Evolutionary conservation across 495 filamentous ascomycete genomes (phyloP).

Genomic region (Penicillium crystallinum): DNA sequence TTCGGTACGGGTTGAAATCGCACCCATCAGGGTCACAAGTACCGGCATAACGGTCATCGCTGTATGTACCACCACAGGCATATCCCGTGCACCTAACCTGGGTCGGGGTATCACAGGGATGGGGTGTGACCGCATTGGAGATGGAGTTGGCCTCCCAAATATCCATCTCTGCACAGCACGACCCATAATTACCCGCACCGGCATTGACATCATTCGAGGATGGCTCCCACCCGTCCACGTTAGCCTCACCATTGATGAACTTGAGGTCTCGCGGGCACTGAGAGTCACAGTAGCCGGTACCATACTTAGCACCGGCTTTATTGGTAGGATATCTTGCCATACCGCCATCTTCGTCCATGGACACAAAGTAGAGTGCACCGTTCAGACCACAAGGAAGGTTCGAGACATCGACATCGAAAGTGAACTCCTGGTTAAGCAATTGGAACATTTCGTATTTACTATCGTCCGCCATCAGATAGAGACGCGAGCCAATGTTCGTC

Average conservation of each 20-base stretch:
- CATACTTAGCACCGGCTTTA: conserved; percentile 60
- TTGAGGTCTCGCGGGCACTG: conserved; percentile 59
- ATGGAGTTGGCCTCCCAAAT: conserved; percentile 63
- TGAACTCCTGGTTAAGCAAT: conserved; percentile 54
- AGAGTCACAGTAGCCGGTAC: conserved; percentile 69
- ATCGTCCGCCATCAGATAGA: conserved; percentile 51
- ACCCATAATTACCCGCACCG: conserved; percentile 51
- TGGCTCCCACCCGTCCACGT: conserved; percentile 52
- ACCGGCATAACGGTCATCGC: conserved; percentile 33
- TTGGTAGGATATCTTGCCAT: conserved; percentile 46
- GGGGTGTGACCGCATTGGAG: conserved; percentile 53
- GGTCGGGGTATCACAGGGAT: conserved; percentile 51
- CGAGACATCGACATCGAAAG: conserved; percentile 62
- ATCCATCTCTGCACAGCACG: conserved; percentile 69
- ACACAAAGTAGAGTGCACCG: conserved; percentile 61
- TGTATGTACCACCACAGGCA: conserved; percentile 48
- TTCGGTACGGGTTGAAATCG: conserved; percentile 69
- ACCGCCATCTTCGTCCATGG: conserved; percentile 59
- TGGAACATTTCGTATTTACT: conserved; percentile 53
- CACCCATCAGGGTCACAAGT: conserved; percentile 70
- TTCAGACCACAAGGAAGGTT: conserved; percentile 63
- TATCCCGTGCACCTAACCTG: conserved; percentile 54
- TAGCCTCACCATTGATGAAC: conserved; percentile 61
- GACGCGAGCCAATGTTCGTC: conserved; percentile 48
- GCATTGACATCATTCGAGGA: conserved; percentile 53